Evolutionary conservation across 2,329 filamentous ascomycete species (phyloP), one percentile per base, ranked within the genome.

Genomic region (Alternaria gaisen): DNA sequence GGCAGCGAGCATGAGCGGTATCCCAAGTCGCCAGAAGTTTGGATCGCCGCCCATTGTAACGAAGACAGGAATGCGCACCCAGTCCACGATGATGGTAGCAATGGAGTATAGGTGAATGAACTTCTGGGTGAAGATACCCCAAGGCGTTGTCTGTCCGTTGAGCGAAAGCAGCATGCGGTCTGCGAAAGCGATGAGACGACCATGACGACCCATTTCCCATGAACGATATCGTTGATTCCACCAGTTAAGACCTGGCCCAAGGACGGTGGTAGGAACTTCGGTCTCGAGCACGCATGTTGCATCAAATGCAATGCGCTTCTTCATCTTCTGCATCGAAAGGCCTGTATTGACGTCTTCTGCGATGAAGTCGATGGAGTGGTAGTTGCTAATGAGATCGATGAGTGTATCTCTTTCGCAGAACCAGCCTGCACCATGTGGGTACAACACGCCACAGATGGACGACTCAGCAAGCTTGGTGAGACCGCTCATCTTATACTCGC

Each of bases 191-290:
- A 68, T 36, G n/a, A 68, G 61, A 12, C 62, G 61, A 16, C 64
- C 64, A 30, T 68, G 66, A 14, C 64, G 64, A 14, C 66, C 66
- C 66, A 68, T 68, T 26, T 68, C 66, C 66, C 66, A 68, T 0
- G 64, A 65, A 8, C 57, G 52, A 11, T 60, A 44, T 10, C 66
- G 61, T 42, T 67, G 66, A 24, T 67, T 66, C 46, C 58, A 68
- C 64, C 66, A 67, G 20, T 67, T 67, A 26, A 68, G 61, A 11
- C 64, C 66, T 3, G 56, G 62, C 2, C 66, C 64, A 40, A 69
- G 50, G 50, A 69, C 50, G 2, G 66, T 67, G 5, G 64, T 67
- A 3, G 66, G 64, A 3, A 65, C 66, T 56, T 69, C 66, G 5
- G 66, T 69, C 41, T 58, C 66, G 12, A 69, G 62, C 28, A 59